Evolutionary conservation across 768 basidiomycete species (phyloP).

Genomic region (Phlegmacium glaucopus): DNA sequence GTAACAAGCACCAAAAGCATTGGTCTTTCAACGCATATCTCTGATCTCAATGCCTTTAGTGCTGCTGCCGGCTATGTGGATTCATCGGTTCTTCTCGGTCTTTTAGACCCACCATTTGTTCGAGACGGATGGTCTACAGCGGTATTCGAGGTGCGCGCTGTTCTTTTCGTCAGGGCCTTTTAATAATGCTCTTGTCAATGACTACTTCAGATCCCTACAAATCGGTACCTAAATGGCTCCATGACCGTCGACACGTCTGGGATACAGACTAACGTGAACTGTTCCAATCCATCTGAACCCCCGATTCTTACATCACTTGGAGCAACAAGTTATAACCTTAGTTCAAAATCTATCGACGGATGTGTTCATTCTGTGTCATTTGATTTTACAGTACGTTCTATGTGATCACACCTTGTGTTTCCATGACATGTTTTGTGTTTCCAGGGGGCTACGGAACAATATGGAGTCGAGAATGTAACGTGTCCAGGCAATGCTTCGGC

Average conservation of each 20-base stretch:
- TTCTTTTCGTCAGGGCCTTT: background rate
- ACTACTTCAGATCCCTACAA: slow-evolving; percentile 36
- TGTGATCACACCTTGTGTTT: background rate
- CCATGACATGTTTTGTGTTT: background rate
- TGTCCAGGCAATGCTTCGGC: slow-evolving; percentile 30
- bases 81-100: slow-evolving; percentile 38
- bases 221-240: slow-evolving; percentile 47
- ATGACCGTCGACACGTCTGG: slow-evolving; percentile 52
- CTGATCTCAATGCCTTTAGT: slow-evolving; percentile 48
- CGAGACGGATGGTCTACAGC: slow-evolving; percentile 48
- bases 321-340: slow-evolving; percentile 31
- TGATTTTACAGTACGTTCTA: slow-evolving; percentile 28
- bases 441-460: slow-evolving; percentile 42
- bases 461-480: slow-evolving; percentile 40
- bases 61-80: slow-evolving; percentile 58
- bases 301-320: slow-evolving; percentile 18
- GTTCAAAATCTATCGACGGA: slow-evolving; percentile 44
- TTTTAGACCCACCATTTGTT: slow-evolving; percentile 61
- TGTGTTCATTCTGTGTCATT: slow-evolving; percentile 40
- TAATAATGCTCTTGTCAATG: background rate
- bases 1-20: slow-evolving; percentile 42
- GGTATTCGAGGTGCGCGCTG: slow-evolving; percentile 41
- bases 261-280: slow-evolving; percentile 44
- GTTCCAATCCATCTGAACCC: slow-evolving; percentile 33
- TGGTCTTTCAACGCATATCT: slow-evolving; percentile 42